Percentiles rank a stretch among this genome's conserved stretches.
phyloP scores from a whole-genome alignment of 2,329 filamentous ascomycete genomes.

The Diaporthe helianthi region DNA sequence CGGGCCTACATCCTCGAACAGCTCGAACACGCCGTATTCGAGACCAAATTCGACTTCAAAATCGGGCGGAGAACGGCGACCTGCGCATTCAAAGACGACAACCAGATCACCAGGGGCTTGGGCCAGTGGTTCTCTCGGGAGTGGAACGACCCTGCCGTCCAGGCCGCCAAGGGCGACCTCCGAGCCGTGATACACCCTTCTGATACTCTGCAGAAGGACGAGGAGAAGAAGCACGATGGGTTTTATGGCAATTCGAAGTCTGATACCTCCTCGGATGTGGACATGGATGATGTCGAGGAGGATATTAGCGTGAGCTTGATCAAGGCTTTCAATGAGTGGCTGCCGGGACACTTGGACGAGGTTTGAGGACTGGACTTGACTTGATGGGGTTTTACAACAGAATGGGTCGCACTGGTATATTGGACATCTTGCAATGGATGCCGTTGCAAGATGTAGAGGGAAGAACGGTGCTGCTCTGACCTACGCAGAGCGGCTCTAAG shows the following conservation, averaged over 20 bases:
- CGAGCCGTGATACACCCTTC: neutral
- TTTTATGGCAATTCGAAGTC: too few species aligned
- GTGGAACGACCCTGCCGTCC: neutral
- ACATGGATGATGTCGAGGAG: neutral
- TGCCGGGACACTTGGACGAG: neutral
- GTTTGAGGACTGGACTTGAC: neutral
- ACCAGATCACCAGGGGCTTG: neutral
- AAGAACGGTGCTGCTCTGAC: neutral
- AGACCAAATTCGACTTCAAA: neutral
- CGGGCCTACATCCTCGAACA: neutral
- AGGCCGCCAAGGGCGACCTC: neutral
- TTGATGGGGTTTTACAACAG: neutral
- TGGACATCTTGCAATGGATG: too few species aligned
- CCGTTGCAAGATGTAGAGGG: neutral
- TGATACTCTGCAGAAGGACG: neutral
- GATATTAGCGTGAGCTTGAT: neutral
- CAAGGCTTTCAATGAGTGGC: neutral
- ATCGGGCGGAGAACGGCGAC: neutral
- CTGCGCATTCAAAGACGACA: neutral
- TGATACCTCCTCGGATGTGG: too few species aligned
- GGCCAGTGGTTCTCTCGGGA: neutral
- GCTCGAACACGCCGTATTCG: neutral
- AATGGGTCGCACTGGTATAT: too few species aligned
- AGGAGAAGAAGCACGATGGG: neutral
- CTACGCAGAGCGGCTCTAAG: neutral